Evolutionary conservation across 1,139 yeast species (phyloP), one percentile per base, ranked within the genome.

Genomic region (Zygotorulaspora mrakii): DNA sequence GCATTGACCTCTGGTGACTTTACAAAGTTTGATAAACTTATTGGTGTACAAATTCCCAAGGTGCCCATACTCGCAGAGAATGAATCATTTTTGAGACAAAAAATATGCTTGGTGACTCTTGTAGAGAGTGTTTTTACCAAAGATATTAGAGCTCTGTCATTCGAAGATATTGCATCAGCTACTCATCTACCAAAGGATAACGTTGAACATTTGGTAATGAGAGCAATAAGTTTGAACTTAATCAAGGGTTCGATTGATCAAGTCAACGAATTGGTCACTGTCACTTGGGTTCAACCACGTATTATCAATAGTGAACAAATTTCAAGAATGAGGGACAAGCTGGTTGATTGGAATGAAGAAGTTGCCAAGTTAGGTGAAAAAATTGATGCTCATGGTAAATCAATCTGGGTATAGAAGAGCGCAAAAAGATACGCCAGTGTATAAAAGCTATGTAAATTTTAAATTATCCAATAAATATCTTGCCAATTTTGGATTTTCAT

Each of bases 221-320:
- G 86, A 68, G 91, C 96, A 34, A 77, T 94, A 49, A 79, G 94
- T 44, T 69, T 91, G 47, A 85, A 85, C 13, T 73, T 94, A 53
- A 74, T 91, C 54, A 78, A 79, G 64, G 98, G 98, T 7, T 72
- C 76, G 40, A 91, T 91, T 55, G 94, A 91, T 61, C 95, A 91
- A 67, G 87, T 88, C 35, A 77, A 78, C 41, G 77, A 82, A 59
- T 67, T 81, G 9, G 85, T 91, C 47, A 78, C 83, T 20, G 80
- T 91, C 39, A 79, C 86, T 16, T 91, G 98, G 97, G 81, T 89
- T 48, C 97, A 91, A 68, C 97, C 98, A 41, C 76, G 97, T 57
- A 86, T 88, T 41, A 81, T 91, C 73, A 86, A 86, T 59, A 73
- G 71, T 53, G 76, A 75, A 35, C 97, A 91, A 69, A 85, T 89